Base-by-base conservation (phyloP, 176 grass and related monocot genomes). In the Avena insularis region DNA sequence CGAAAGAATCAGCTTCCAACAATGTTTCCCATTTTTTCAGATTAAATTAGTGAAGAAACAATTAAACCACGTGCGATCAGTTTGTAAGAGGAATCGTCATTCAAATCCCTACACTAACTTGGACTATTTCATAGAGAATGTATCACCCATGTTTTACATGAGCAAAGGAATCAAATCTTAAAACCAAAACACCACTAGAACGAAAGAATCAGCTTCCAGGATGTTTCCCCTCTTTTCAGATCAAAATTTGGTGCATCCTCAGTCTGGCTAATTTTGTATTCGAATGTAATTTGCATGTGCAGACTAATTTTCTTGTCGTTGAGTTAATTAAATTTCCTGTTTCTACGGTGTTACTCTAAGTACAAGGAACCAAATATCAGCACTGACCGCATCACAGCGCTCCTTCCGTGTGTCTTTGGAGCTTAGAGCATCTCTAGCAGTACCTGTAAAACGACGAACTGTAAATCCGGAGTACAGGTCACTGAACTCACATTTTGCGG, bases 371-470 rank as follows among this genome's bases (percentile, higher is more conserved):
- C 21, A 85, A 65, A 65, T 75, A 36, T 48, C 11, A 77, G 72
- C 58, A 79, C 82, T 80, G 27, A 82, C 68, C 71, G 68, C 27
- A 67, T 65, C 56, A 72, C 45, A 77, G 20, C 53, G 21, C 13
- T 90, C 68, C 60, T 45, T 38, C 71, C 71, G 77, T 11, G 35
- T 67, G 19, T 62, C 78, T 82, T 82, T 75, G 11, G 60, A 68
- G 40, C 6, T 43, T 36, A 36, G 35, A 36, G 35, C 3, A 36
- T 36, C 35, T 36, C 35, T 36, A 36, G 4, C 35, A 4, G 35
- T 36, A 36, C 2, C 35, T 4, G 35, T 36, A 36, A 36, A 36
- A 36, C 3, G 35, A 36, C 2, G 35, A 36, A 36, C 35, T 3
- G 35, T 36, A 36, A 36, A 36, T 36, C 2, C 35, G 35, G 4